These are phyloP conservation scores for Clathrospora elynae DNA, from an alignment of 2,329 filamentous ascomycete genomes.

Conservation along the genomic window DNA sequence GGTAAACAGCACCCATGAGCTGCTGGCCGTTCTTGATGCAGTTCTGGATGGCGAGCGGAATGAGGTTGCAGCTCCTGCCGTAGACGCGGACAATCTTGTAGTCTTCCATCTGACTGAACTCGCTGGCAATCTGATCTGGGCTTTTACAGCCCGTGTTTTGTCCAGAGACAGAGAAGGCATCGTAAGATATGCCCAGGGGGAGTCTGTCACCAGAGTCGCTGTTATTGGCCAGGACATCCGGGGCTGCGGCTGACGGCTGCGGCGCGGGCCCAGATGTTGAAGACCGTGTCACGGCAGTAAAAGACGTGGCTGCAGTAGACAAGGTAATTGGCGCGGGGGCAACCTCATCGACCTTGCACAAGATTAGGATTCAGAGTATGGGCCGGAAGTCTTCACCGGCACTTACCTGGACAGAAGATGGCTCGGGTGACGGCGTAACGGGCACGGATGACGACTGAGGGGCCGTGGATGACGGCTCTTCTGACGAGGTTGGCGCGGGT, in stretches of 20 bases:
- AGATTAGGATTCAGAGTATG: too few species aligned
- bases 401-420: conserved; percentile 15
- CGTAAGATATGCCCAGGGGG: conserved; percentile 43
- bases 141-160: conserved; percentile 64
- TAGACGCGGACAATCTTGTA: conserved; percentile 76
- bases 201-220: conserved; percentile 14
- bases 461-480: not conserved
- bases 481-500: conserved; percentile 5
- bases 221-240: conserved; percentile 9
- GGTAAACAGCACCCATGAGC: conserved; percentile 76
- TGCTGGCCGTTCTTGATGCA: conserved; percentile 69
- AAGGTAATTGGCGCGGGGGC: conserved; percentile 6
- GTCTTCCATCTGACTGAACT: conserved; percentile 64
- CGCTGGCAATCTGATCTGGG: conserved; percentile 63
- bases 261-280: conserved; percentile 3
- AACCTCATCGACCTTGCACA: conserved; percentile 5
- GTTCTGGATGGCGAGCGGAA: conserved; percentile 65
- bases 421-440: conserved; percentile 12
- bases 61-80: conserved; percentile 78
- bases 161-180: conserved; percentile 32
- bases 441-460: conserved; percentile 13
- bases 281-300: conserved; percentile 3
- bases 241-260: conserved; percentile 12
- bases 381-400: too few species aligned
- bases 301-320: conserved; percentile 2